These are phyloP conservation scores for Tilletia setariae DNA, from an alignment of 1,284 basidiomycete species.

Conservation along the genomic window DNA sequence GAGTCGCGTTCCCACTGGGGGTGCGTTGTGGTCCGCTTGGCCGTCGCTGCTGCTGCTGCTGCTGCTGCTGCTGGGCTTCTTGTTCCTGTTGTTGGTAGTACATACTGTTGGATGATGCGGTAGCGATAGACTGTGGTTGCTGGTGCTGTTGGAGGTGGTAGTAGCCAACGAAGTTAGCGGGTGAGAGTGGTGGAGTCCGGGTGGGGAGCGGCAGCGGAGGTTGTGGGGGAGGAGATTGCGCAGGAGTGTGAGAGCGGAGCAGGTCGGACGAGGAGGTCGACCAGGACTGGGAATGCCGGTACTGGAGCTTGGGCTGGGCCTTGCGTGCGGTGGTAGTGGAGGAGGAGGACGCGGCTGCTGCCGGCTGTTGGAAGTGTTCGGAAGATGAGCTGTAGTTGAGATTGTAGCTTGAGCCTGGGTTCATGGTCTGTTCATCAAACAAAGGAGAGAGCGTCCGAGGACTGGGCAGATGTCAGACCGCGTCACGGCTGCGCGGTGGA, in stretches of 20 bases:
- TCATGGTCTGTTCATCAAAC: background rate
- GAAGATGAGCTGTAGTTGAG: background rate
- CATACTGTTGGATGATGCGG: background rate
- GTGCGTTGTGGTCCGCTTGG: background rate
- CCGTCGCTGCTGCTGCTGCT: background rate
- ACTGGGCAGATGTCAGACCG: background rate
- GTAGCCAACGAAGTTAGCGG: background rate
- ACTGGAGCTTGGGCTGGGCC: background rate
- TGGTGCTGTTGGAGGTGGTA: background rate
- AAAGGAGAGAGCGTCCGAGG: background rate
- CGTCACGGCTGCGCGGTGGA: background rate
- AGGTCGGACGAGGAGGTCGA: background rate
- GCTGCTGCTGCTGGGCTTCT: background rate
- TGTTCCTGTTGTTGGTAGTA: constrained; percentile 1
- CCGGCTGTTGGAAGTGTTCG: background rate
- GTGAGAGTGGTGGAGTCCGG: background rate
- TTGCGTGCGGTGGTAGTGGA: background rate
- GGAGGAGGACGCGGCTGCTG: background rate
- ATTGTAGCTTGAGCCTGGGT: background rate
- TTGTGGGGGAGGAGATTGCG: background rate
- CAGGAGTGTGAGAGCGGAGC: background rate
- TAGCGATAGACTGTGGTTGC: background rate
- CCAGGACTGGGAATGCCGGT: constrained; percentile 8
- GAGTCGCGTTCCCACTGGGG: background rate
- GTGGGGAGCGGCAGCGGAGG: constrained; percentile 1